Evolutionary conservation across 257 asterid species (phyloP).

Genomic region (Solanum piurae): DNA sequence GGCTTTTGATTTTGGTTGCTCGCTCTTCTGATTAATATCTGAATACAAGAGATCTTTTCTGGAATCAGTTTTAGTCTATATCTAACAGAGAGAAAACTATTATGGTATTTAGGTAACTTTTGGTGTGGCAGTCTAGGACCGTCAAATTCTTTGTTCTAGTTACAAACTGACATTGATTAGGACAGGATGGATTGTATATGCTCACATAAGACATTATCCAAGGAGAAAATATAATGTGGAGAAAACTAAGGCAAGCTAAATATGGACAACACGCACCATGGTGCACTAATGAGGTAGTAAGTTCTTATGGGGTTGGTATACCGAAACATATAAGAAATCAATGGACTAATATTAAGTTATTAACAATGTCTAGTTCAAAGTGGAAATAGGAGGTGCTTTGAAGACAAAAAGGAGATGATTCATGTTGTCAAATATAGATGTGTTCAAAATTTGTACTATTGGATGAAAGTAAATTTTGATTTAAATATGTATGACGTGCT

Average conservation of each 20-base stretch:
- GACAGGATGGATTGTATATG: neutral
- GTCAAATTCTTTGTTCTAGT: neutral
- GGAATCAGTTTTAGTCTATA: neutral
- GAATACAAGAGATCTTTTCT: neutral
- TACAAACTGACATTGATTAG: neutral
- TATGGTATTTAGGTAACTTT: neutral
- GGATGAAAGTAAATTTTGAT: neutral
- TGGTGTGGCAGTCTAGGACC: neutral
- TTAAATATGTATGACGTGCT: neutral
- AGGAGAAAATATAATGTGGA: neutral
- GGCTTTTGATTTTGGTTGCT: neutral
- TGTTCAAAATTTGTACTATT: neutral
- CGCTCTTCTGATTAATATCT: neutral
- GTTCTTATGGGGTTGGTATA: neutral
- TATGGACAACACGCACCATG: neutral
- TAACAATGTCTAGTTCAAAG: neutral
- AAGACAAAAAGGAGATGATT: neutral
- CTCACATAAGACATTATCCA: neutral
- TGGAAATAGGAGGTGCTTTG: neutral
- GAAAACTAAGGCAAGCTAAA: neutral
- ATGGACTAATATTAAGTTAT: neutral
- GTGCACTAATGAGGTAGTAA: neutral
- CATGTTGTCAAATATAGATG: neutral
- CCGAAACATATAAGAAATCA: neutral
- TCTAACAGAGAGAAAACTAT: neutral